These are phyloP conservation scores for Eucalyptus curtisii DNA, from an alignment of 345 rosid species.

Conservation along the genomic window DNA sequence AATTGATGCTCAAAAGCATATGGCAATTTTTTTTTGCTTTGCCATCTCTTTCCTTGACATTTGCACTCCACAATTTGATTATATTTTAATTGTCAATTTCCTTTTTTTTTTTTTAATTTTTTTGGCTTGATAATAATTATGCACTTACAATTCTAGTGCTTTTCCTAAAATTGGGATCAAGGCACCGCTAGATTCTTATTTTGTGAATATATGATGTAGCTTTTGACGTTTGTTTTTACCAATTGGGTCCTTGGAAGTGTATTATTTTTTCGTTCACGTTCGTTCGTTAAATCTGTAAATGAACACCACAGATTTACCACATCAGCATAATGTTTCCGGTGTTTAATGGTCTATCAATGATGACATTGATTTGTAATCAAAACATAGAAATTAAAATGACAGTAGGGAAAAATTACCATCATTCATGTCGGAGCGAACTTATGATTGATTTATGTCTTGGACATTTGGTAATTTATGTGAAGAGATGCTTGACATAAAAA, in stretches of 20 bases:
- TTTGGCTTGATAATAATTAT: background rate
- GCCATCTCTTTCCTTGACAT: background rate
- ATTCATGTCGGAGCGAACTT: background rate
- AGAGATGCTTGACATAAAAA: background rate
- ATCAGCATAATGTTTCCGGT: background rate
- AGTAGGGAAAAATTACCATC: background rate
- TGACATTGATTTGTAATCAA: background rate
- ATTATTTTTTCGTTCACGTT: background rate
- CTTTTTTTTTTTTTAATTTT: background rate
- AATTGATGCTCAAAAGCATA: constrained; percentile 20
- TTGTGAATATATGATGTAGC: background rate
- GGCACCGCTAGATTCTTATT: background rate
- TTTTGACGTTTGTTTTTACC: background rate
- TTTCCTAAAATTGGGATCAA: background rate
- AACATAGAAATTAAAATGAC: background rate
- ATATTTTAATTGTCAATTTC: background rate
- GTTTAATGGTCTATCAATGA: background rate
- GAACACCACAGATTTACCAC: background rate
- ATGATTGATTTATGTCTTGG: background rate
- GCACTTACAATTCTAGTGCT: background rate
- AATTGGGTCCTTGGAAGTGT: background rate
- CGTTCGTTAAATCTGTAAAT: background rate
- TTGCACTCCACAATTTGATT: background rate
- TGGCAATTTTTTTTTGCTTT: constrained; percentile 40
- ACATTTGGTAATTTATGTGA: background rate